Evolutionary conservation across 495 filamentous ascomycete species (phyloP), one percentile per base, ranked within the genome.

Genomic region (Penicillium salamii): DNA sequence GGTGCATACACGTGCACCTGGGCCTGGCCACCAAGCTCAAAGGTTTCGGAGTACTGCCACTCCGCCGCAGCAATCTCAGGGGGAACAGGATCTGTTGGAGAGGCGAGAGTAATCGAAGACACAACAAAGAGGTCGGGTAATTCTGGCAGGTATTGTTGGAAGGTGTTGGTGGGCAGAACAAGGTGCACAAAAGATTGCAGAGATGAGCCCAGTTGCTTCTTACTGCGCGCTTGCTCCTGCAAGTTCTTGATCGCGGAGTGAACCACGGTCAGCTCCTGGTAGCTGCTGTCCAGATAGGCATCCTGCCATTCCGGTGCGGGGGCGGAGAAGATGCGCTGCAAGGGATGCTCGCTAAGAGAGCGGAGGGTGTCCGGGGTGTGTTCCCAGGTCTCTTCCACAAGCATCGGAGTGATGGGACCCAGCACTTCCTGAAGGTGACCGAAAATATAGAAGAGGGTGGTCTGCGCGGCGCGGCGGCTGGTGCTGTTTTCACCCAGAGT

Each of bases 381-480:
- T 11, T 85, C 82, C 89, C 89, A 96, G 1, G 88, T 82, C 68
- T 97, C 95, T 59, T 93, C 87, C 8, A 95, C 84, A 3, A 99
- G 77, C 24, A 91, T 64, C 0, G 93, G 93, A 14, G 86, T 87
- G 49, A 97, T 77, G 2, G 93, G 92, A 5, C 79, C 80, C 20
- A 97, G 74, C 65, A 91, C 86, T 41, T 83, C 78, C 54, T 93
- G 70, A 37, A 97, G 76, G 44, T 87, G 78, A 3, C 72, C 61
- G 38, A 87, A 83, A 38, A 97, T 79, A 40, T 86, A 70, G 57
- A 80, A 80, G 15, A 96, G 61, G 7, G 90, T 87, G 9, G 79
- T 83, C 57, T 88, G 86, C 3, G 79, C 79, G 15, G 74, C 65
- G 7, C 71, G 67, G 17, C 83, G 68, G 53, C 73, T 73, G 3